Evolutionary conservation across 257 asterid genomes (phyloP), one percentile per base, ranked within the genome.

Genomic region (Petunia axillaris): DNA sequence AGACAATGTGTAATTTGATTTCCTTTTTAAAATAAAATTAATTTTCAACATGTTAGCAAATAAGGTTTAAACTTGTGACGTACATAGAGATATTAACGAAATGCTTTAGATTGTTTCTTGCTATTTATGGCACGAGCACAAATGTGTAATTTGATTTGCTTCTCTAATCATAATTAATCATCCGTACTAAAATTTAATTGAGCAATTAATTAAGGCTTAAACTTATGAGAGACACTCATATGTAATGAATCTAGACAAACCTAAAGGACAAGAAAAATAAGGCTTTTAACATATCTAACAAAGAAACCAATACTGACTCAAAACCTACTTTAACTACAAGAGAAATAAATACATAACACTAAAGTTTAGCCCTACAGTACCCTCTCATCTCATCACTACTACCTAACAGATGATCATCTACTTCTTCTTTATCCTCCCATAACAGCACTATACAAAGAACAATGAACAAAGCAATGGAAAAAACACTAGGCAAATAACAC

Each of bases 401-500:
- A 71, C 53, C 85, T 82, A 83, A 86, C 54, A 83, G 71, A 74
- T 77, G 9, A 75, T 77, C 81, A 83, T 68, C 87, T 77, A 83
- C 43, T 64, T 65, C 78, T 82, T 83, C 84, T 80, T 78, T 81
- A 71, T 60, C 78, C 75, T 67, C 63, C 60, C 79, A 83, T 77
- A 83, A 82, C 87, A 79, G 81, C 84, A 67, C 85, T 84, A 84
- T 87, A 87, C 89, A 87, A 80, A 80, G 75, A 85, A 85, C 86
- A 87, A 85, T 44, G 80, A 87, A 83, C 86, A 44, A 87, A 85
- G 71, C 81, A 78, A 81, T 84, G 43, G 64, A 55, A 43, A 38
- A 75, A 81, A 83, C 57, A 59, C 75, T 82, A 79, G 6, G 60
- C 73, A 48, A 80, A 59, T 50, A 8, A 65, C 14, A 58, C 77